phyloP scores from a whole-genome alignment of 2,329 filamentous ascomycete species.

The Fusarium sp. region DNA sequence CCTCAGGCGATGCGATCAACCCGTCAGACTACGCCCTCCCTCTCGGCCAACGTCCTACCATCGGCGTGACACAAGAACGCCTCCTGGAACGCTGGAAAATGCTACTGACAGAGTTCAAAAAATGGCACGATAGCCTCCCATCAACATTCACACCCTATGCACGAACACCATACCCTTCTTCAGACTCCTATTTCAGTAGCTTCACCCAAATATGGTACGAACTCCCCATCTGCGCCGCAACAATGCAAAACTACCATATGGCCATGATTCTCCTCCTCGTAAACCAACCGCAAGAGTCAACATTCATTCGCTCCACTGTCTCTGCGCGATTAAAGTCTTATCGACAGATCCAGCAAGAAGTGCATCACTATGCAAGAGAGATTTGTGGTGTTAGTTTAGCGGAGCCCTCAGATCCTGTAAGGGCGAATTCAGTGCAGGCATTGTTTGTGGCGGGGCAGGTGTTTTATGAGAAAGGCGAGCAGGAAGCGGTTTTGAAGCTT shows the following conservation, averaged over 20 bases:
- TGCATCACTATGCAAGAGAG: constrained; percentile 27
- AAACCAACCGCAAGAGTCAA: constrained; percentile 52
- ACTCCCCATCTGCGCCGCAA: constrained; percentile 70
- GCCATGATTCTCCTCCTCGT: constrained; percentile 69
- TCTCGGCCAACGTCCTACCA: constrained; percentile 13
- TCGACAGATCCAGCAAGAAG: constrained; percentile 24
- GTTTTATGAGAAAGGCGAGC: constrained; percentile 60
- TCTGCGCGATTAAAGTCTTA: constrained; percentile 35
- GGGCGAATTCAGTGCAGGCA: constrained; percentile 35
- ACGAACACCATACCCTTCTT: not conserved
- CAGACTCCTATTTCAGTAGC: not conserved
- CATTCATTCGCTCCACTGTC: constrained; percentile 37
- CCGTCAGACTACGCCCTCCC: constrained; percentile 42
- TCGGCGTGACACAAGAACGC: constrained; percentile 36
- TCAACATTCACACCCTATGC: constrained; percentile 25
- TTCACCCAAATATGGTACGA: constrained; percentile 71
- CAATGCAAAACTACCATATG: constrained; percentile 74
- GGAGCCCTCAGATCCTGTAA: constrained; percentile 25
- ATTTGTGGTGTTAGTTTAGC: constrained; percentile 37
- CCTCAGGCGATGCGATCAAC: constrained; percentile 61
- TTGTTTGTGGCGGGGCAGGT: constrained; percentile 39
- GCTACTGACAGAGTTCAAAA: constrained; percentile 22
- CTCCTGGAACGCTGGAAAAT: constrained; percentile 33
- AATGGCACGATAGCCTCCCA: constrained; percentile 31
- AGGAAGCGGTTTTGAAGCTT: constrained; percentile 63